phyloP scores from a whole-genome alignment of 495 filamentous ascomycete species.

The Trichoderma orchidacearum region DNA sequence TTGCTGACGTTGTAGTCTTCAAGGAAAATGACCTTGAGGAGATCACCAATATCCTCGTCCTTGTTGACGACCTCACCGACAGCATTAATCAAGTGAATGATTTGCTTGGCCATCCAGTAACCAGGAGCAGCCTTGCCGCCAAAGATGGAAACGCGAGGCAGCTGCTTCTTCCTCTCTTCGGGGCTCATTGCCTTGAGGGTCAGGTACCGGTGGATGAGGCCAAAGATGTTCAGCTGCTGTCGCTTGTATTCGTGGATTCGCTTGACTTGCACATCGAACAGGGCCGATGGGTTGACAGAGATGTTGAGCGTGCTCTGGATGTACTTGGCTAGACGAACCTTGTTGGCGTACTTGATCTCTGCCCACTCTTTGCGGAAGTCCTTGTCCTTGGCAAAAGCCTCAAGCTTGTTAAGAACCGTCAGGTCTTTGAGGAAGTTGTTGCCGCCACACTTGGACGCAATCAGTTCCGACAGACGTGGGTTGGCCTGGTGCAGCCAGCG shows the following conservation, averaged over 20 bases:
- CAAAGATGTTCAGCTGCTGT: slow-evolving; percentile 98
- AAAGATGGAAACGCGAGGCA: slow-evolving; percentile 91
- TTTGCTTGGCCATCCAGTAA: slow-evolving; percentile 99
- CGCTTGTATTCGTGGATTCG: slow-evolving; percentile 99
- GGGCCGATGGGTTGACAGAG: slow-evolving; percentile 69
- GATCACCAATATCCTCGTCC: slow-evolving; percentile 80
- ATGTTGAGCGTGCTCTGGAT: slow-evolving; percentile 72
- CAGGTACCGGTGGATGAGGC: slow-evolving; percentile 90
- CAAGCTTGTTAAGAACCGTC: slow-evolving; percentile 70
- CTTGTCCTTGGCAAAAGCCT: slow-evolving; percentile 67
- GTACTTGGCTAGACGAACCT: slow-evolving; percentile 70
- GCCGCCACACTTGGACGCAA: slow-evolving; percentile 75
- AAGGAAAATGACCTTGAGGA: slow-evolving; percentile 92
- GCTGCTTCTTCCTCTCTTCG: slow-evolving; percentile 76
- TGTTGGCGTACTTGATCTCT: slow-evolving; percentile 63
- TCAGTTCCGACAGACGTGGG: slow-evolving; percentile 79
- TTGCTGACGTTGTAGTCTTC: slow-evolving; percentile 99
- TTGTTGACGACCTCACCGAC: slow-evolving; percentile 87
- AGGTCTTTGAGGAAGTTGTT: slow-evolving; percentile 79
- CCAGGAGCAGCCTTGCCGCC: slow-evolving; percentile 95
- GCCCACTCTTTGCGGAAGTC: slow-evolving; percentile 84
- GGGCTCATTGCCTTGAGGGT: slow-evolving; percentile 72
- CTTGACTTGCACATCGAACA: slow-evolving; percentile 98
- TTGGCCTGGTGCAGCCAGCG: slow-evolving; percentile 98
- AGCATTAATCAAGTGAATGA: slow-evolving; percentile 91